Evolutionary conservation across 2,329 filamentous ascomycete genomes (phyloP).

Genomic region (Cryphonectria nitschkei): DNA sequence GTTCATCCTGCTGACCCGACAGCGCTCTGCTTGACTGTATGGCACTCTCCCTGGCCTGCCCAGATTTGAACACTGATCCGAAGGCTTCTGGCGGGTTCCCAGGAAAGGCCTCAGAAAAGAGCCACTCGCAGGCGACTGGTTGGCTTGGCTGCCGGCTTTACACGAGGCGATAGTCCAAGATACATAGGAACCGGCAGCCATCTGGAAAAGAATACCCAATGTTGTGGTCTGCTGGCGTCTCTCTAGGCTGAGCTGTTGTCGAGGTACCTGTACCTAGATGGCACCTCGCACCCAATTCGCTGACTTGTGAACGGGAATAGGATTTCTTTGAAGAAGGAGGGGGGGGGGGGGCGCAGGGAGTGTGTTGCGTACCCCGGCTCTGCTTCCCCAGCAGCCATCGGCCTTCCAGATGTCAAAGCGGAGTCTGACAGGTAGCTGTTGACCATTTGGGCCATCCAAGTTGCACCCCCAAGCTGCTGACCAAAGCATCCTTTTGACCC

Average conservation of each 20-base stretch:
- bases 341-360: background rate
- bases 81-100: background rate
- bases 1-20: background rate
- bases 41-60: background rate
- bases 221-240: background rate
- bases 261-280: slow-evolving; percentile 4
- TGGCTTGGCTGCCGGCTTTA: slow-evolving; percentile 7
- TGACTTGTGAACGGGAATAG: background rate
- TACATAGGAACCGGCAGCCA: slow-evolving; percentile 14
- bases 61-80: background rate
- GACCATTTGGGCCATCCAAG: slow-evolving; percentile 4
- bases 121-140: slow-evolving; percentile 9
- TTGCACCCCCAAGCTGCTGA: slow-evolving; percentile 14
- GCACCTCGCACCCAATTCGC: background rate
- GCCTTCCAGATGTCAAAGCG: slow-evolving; percentile 19
- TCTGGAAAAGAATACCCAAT: slow-evolving; percentile 1
- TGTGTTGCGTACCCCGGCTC: background rate
- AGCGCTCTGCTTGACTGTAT: slow-evolving; percentile 13
- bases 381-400: slow-evolving; percentile 1
- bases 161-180: slow-evolving; percentile 6
- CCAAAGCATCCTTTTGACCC: slow-evolving; percentile 26
- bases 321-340: background rate
- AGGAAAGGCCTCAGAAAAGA: background rate
- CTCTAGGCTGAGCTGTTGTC: background rate
- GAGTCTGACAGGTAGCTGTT: background rate